Base-by-base conservation (phyloP, 345 rosid genomes). In the Eucalyptus paniculata region DNA sequence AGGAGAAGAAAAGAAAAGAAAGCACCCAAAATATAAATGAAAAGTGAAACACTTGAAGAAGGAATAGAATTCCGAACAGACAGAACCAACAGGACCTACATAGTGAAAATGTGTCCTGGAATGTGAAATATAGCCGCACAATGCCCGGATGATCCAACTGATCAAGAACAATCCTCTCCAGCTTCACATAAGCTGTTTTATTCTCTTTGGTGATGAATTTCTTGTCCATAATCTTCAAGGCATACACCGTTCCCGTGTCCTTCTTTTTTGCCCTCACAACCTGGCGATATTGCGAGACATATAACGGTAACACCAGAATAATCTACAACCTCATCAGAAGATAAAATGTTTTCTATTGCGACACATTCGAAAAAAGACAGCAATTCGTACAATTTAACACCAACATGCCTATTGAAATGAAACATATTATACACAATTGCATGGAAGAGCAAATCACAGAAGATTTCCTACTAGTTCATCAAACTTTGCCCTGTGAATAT, bases 171-270 rank as follows among this genome's bases (percentile, higher is more conserved):
- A 97, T 96, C 80, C 99, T 94, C 89, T 98, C 99, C 91, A 98
- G 89, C 95, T 98, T 98, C 87, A 97, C 99, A 93, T 96, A 98
- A 92, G 99, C 94, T 53, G 98, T 96, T 94, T 98, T 98, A 92
- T 97, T 97, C 95, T 98, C 99, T 91, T 97, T 97, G 89, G 99
- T 96, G 90, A 98, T 97, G 89, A 98, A 98, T 86, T 97, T 98
- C 91, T 98, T 98, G 93, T 98, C 99, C 99, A 98, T 98, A 87
- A 98, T 97, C 94, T 98, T 98, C 94, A 98, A 94, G 17, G 99
- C 99, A 87, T 95, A 98, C 87, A 98, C 95, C 77, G 89, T 89
- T 91, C 99, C 99, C 15, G 96, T 92, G 81, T 97, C 99, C 87
- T 96, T 97, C 96, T 94, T 98, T 95, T 94, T 98, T 28, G 99